Evolutionary conservation across 2,329 filamentous ascomycete genomes (phyloP), one percentile per base, ranked within the genome.

Genomic region (Dryadomyces sulphureus): DNA sequence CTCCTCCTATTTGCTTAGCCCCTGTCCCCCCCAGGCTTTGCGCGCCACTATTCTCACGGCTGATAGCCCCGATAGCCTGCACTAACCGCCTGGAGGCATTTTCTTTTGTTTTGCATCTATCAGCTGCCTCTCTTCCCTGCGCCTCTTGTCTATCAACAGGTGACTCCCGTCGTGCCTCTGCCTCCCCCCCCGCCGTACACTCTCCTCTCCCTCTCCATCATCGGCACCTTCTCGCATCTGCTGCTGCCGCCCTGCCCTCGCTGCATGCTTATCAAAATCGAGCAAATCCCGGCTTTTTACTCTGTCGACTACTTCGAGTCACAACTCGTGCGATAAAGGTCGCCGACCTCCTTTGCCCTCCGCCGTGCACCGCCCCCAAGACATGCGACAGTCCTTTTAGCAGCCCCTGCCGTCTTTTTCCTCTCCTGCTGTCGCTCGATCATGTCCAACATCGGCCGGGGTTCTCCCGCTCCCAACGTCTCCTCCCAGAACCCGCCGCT

Each of bases 371-470:
- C 27, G 9, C 27, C 27, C 27, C 27, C 16, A 14, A 32, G 27
- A 14, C 27, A 32, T 32, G 27, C 27, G 9, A 32, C 4, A 9
- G 4, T 32, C 27, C 9, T 32, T 35, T n/a, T 36, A 17, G 16
- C 34, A 14, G 14, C 22, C 3, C 14, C 21, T 35, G 16, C 20
- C 22, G 14, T 16, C 20, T 22, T 21, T 25, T 16, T 17, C 16
- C 21, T 35, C 19, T 36, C 30, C 14, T 25, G 14, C 3, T 21
- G n/a, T n/a, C 30, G 20, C n/a, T 30, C 34, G 11, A 39, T 20
- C 41, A 53, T 52, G 50, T 45, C 45, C 36, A 47, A 42, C 45
- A 50, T 41, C 45, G 47, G 51, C 25, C 47, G 48, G 48, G 45
- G 45, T 48, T 53, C 52, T 11, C 53, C 50, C 27, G 52, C 50